A percentile compares a stretch with the other conserved stretches of the same genome.
These are phyloP conservation scores for Usnea hakonensis DNA, from an alignment of 495 filamentous ascomycete species.

Conservation along the genomic window DNA sequence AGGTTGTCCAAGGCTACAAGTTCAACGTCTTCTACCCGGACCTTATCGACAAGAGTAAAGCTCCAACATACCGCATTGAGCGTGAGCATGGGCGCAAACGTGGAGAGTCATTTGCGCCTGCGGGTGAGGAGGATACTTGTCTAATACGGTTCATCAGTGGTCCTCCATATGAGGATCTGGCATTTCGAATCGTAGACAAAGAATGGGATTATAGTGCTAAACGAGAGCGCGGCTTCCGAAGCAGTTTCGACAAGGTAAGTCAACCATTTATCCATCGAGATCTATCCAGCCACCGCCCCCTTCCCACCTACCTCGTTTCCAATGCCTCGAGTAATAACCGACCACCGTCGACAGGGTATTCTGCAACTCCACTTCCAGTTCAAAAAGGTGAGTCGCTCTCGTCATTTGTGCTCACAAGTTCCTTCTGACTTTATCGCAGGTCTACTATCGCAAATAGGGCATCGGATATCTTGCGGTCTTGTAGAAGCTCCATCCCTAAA, in stretches of 20 bases:
- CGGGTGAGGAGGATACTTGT: conserved; percentile 97
- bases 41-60: conserved; percentile 90
- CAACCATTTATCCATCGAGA: not conserved
- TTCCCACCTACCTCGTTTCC: too few relatives aligned
- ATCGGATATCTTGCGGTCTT: too few relatives aligned
- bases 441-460: conserved; percentile 58
- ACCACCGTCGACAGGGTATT: conserved; percentile 57
- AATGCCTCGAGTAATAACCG: not conserved
- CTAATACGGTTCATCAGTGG: conserved; percentile 93
- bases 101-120: conserved; percentile 86
- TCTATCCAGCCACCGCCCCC: not conserved
- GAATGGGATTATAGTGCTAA: conserved; percentile 99
- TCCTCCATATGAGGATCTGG: conserved; percentile 93
- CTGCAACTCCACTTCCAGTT: conserved; percentile 97
- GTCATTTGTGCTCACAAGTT: not conserved
- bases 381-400: conserved; percentile 55
- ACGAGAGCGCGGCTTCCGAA: conserved; percentile 87
- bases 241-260: conserved; percentile 93
- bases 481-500: not conserved
- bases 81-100: conserved; percentile 80
- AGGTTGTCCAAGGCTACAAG: conserved; percentile 97
- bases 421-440: conserved; percentile 43
- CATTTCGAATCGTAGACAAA: conserved; percentile 95
- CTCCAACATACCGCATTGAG: conserved; percentile 91
- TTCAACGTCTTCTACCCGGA: conserved; percentile 99